These are phyloP conservation scores for Teratosphaeriaceae sp. DNA, from an alignment of 2,329 filamentous ascomycete genomes.

Conservation along the genomic window DNA sequence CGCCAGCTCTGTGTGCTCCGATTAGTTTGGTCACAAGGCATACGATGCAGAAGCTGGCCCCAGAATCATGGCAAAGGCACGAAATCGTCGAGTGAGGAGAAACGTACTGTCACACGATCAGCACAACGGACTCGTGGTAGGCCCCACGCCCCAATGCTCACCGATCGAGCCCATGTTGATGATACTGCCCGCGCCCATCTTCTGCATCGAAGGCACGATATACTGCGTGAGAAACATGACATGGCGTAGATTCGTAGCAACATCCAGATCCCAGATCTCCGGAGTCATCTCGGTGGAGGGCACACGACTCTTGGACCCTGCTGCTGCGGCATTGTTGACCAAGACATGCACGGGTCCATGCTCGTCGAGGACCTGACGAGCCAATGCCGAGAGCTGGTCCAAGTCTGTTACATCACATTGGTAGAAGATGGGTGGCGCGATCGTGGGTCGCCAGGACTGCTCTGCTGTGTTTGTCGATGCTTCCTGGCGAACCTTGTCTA, in stretches of 20 bases:
- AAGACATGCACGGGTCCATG: conserved; percentile 51
- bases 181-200: conserved; percentile 50
- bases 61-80: too few relatives aligned
- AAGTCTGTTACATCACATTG: conserved; percentile 47
- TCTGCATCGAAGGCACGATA: conserved; percentile 53
- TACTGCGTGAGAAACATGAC: conserved; percentile 56
- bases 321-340: conserved; percentile 55
- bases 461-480: conserved; percentile 13
- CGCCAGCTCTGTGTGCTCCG: too few relatives aligned
- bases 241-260: conserved; percentile 60
- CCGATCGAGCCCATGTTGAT: conserved; percentile 53
- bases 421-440: conserved; percentile 20
- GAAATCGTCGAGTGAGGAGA: too few relatives aligned
- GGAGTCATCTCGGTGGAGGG: conserved; percentile 55
- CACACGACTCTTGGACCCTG: conserved; percentile 53
- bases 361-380: conserved; percentile 36
- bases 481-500: conserved; percentile 38
- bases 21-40: too few relatives aligned
- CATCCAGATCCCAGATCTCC: conserved; percentile 54
- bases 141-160: too few relatives aligned
- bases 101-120: too few relatives aligned
- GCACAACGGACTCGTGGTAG: too few relatives aligned
- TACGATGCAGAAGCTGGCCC: too few relatives aligned
- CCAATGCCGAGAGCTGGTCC: conserved; percentile 43
- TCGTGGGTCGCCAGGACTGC: not conserved